These are phyloP conservation scores for Cardamine chenopodiifolia DNA, from an alignment of 345 rosid species.

Conservation along the genomic window DNA sequence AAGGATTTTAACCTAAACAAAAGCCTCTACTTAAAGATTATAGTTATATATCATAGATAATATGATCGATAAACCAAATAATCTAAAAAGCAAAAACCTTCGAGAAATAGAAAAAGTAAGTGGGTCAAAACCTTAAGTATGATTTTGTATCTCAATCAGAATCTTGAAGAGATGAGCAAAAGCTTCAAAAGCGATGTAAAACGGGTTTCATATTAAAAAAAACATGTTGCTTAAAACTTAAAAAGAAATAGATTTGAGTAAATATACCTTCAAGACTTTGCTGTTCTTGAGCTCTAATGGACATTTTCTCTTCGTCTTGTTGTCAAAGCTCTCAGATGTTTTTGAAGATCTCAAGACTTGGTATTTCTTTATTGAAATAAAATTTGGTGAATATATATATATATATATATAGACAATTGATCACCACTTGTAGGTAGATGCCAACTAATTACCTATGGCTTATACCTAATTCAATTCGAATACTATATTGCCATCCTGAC, in stretches of 20 bases:
- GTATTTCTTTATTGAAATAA: neutral
- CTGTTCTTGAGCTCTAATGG: conserved; percentile 37
- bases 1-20: neutral
- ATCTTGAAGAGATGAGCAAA: conserved; percentile 14
- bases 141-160: neutral
- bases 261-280: conserved; percentile 34
- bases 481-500: conserved; percentile 4
- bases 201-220: neutral
- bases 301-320: conserved; percentile 31
- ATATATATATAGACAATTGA: conserved; percentile 19
- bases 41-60: too few species aligned
- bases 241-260: neutral
- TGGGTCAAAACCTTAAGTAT: neutral
- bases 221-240: neutral
- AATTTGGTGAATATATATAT: neutral
- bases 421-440: conserved; percentile 20
- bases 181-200: neutral
- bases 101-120: neutral
- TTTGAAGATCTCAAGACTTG: conserved; percentile 25
- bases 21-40: too few species aligned
- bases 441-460: conserved; percentile 7
- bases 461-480: neutral
- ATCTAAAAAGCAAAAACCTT: neutral
- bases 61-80: neutral
- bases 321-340: conserved; percentile 21